A percentile compares a stretch with the other conserved stretches of the same genome.
Evolutionary conservation across 2,329 filamentous ascomycete genomes (phyloP).

Genomic region (Penicillium corylophilum): DNA sequence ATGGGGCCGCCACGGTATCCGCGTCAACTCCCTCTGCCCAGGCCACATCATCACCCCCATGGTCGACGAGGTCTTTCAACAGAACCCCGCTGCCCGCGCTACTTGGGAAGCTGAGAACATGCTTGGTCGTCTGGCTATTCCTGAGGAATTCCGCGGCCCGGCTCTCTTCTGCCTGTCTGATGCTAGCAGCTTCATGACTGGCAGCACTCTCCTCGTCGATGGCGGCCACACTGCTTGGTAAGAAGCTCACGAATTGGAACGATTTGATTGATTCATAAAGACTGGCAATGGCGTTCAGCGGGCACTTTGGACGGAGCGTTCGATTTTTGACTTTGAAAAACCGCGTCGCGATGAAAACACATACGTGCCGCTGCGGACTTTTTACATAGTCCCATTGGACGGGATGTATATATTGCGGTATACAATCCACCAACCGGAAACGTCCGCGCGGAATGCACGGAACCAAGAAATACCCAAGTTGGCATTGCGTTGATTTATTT

Average conservation of each 20-base stretch:
- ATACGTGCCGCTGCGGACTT: background rate
- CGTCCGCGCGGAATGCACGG: background rate
- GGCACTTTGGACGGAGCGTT: background rate
- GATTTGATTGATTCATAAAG: background rate
- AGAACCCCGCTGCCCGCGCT: constrained; percentile 62
- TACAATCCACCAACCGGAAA: too few relatives aligned
- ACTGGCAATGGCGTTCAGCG: background rate
- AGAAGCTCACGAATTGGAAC: background rate
- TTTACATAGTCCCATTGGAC: background rate
- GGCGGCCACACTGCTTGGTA: constrained; percentile 62
- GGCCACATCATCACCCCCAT: constrained; percentile 65
- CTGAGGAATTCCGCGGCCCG: constrained; percentile 63
- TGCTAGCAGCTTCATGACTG: constrained; percentile 70
- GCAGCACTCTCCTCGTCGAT: constrained; percentile 67
- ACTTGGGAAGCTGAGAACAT: constrained; percentile 51
- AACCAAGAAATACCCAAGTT: background rate
- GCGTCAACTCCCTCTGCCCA: constrained; percentile 55
- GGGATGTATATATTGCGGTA: background rate
- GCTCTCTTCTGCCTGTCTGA: constrained; percentile 67
- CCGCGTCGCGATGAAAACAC: background rate
- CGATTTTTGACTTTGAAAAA: background rate
- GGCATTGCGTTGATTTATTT: background rate
- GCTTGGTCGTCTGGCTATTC: constrained; percentile 54
- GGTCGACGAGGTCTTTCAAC: constrained; percentile 75
- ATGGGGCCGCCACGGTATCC: constrained; percentile 52